Percentiles rank a stretch among this genome's conserved stretches.
Evolutionary conservation across 306 rosid species (phyloP).

Genomic region (Adenanthera pavonina): DNA sequence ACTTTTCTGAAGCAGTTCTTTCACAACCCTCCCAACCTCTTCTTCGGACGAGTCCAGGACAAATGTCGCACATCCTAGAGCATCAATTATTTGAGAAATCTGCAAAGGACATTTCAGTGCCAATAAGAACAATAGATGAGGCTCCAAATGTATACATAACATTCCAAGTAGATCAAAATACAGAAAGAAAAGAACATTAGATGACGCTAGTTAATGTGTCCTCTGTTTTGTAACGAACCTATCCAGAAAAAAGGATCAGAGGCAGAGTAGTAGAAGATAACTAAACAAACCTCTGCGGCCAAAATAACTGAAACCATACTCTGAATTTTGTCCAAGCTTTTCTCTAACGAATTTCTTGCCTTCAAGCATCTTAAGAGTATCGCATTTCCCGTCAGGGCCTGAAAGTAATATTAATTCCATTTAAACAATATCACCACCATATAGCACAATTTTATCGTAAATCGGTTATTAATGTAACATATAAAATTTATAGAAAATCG

Average conservation of each 20-base stretch:
- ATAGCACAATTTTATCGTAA: not conserved
- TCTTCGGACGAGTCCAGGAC: slow-evolving; percentile 65
- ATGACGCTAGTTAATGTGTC: slow-evolving; percentile 21
- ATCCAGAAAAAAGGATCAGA: slow-evolving; percentile 1
- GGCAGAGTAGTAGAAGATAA: not conserved
- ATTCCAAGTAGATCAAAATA: slow-evolving; percentile 11
- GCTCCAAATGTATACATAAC: slow-evolving; percentile 21
- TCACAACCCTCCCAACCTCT: slow-evolving; percentile 69
- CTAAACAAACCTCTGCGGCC: slow-evolving; percentile 69
- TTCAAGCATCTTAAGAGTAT: slow-evolving; percentile 60
- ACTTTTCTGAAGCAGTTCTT: slow-evolving; percentile 52
- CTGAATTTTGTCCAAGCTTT: slow-evolving; percentile 64
- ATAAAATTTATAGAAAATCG: no score
- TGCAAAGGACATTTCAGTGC: slow-evolving; percentile 52
- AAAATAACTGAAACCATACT: slow-evolving; percentile 67
- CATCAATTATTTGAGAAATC: slow-evolving; percentile 74
- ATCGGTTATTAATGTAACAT: no score
- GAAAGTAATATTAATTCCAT: slow-evolving; percentile 41
- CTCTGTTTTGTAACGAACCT: not conserved
- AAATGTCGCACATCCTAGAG: slow-evolving; percentile 61
- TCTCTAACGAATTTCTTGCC: slow-evolving; percentile 54
- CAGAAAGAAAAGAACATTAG: slow-evolving; percentile 2
- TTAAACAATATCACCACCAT: not conserved
- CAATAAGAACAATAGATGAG: slow-evolving; percentile 32
- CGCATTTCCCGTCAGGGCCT: slow-evolving; percentile 83